Evolutionary conservation across 148 eudicot species (phyloP).

Genomic region (Vaccinium macrocarpon): DNA sequence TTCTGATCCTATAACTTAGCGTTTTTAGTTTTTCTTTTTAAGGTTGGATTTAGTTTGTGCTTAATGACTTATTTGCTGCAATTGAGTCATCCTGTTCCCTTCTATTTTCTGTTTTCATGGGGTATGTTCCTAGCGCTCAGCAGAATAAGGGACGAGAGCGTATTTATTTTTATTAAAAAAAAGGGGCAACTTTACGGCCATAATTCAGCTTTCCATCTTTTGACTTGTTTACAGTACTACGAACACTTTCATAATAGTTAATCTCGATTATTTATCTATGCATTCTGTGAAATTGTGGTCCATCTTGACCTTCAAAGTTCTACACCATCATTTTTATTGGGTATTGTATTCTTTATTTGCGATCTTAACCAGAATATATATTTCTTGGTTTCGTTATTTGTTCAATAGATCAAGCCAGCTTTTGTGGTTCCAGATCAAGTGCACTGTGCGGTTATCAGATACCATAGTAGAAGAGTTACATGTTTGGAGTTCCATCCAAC

Average conservation of each 20-base stretch:
- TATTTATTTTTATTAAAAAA: neutral
- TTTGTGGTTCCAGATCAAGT: slow-evolving; percentile 78
- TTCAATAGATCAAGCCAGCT: slow-evolving; percentile 67
- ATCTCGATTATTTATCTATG: neutral
- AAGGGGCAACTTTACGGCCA: neutral
- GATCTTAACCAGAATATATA: neutral
- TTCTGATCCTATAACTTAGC: neutral
- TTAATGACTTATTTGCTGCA: neutral
- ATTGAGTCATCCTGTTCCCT: neutral
- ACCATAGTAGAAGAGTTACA: slow-evolving; percentile 90
- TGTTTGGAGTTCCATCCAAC: slow-evolving; percentile 98
- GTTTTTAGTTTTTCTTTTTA: neutral
- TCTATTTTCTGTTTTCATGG: neutral
- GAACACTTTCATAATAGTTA: neutral
- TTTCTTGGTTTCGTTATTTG: neutral
- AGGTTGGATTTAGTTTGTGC: neutral
- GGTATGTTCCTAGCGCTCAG: neutral
- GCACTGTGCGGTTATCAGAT: slow-evolving; percentile 81
- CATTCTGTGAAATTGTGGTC: neutral
- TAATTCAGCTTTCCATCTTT: neutral
- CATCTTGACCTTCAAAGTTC: slow-evolving; percentile 6
- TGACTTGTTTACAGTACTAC: neutral
- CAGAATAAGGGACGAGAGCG: neutral
- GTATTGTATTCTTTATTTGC: neutral
- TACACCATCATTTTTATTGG: neutral